Base-by-base conservation (phyloP, 1,139 yeast species). In the Blastobotrys persicus region DNA sequence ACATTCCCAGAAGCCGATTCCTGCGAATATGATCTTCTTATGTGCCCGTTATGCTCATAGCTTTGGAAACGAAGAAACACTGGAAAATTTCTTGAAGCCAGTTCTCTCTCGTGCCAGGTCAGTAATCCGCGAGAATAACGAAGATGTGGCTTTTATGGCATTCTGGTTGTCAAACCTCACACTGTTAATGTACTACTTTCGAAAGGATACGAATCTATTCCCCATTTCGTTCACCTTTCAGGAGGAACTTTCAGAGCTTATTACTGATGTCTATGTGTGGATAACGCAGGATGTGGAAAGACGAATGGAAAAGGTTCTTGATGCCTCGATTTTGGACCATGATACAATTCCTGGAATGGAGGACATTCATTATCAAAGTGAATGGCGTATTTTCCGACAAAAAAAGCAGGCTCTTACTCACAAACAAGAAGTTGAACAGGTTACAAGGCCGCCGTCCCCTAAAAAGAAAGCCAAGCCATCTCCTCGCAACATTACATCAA, bases 401-500 rank as follows among this genome's bases (percentile, higher is more conserved):
- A 58, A 56, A 37, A 64, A 58, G 19, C 62, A 61, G 54, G 62
- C 58, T 34, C 58, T 64, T 46, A 56, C 64, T 6, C 70, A 65
- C 49, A 68, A 72, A 28, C 85, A 81, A 48, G 87, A 81, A 55
- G 80, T 83, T 39, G 69, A 81, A 38, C 77, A 79, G 46, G 80
- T 80, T 74, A 69, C 82, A 46, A 77, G 80, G 54, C 92, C 92
- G 1, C 91, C 92, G 4, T 68, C 83, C 1, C 80, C 81, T 37
- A 91, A 88, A 52, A 80, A 80, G 54, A 73, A 78, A 69, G 71
- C 72, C 28, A 83, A 81, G 62, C 96, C 97, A 2, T 87, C 97
- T 0, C 98, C 99, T 0, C 72, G 91, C 47, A 83, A 81, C 59
- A 78, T 91, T 49, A 81, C 91, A 18, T 95, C 94, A 61, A 87